phyloP scores from a whole-genome alignment of 208 protist species.

The Acanthamoeba lenticulata region DNA sequence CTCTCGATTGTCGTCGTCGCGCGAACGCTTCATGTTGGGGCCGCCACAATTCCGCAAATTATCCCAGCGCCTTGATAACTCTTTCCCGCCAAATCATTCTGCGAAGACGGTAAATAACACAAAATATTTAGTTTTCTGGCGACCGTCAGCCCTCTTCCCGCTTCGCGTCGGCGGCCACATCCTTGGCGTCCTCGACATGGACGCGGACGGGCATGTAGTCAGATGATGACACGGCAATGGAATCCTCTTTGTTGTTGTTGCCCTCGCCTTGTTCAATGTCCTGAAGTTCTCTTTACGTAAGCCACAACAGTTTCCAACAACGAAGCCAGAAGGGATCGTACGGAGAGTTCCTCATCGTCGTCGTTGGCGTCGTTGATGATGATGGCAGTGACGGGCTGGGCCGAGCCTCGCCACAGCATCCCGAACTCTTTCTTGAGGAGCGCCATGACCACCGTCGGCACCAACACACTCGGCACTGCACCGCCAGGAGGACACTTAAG shows the following conservation, averaged over 20 bases:
- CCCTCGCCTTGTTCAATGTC: too few species aligned
- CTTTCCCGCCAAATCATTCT: not conserved
- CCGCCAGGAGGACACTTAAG: not conserved
- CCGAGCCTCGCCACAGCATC: conserved; percentile 47
- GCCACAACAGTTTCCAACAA: too few species aligned
- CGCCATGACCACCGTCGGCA: conserved; percentile 42
- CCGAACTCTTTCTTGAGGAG: conserved; percentile 64
- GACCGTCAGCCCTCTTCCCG: too few species aligned
- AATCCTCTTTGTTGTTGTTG: too few species aligned
- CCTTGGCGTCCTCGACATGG: too few species aligned
- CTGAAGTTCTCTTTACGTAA: too few species aligned
- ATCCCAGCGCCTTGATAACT: not conserved
- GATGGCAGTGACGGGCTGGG: not conserved
- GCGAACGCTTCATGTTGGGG: not conserved
- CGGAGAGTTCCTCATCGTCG: not conserved
- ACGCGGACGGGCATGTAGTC: too few species aligned
- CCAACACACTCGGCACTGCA: conserved; percentile 55
- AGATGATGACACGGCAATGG: too few species aligned
- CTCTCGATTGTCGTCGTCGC: not conserved
- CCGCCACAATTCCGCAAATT: not conserved
- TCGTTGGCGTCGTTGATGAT: not conserved
- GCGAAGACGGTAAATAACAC: too few species aligned
- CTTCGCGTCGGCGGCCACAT: too few species aligned
- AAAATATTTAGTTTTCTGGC: too few species aligned
- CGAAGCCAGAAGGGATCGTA: too few species aligned